phyloP scores from a whole-genome alignment of 306 rosid genomes.

The Acacia crassicarpa region DNA sequence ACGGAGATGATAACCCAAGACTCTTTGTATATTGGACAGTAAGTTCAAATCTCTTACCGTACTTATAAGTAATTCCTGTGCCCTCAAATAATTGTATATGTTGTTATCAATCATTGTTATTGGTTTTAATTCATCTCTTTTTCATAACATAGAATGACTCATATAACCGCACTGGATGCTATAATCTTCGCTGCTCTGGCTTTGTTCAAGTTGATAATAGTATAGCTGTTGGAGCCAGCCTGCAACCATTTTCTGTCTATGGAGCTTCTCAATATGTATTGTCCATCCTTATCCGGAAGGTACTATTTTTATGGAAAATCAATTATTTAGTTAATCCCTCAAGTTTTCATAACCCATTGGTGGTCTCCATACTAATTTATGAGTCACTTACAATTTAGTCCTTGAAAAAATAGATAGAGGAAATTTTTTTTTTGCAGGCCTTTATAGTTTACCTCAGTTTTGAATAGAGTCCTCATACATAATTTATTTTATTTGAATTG shows the following conservation, averaged over 20 bases:
- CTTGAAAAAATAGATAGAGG: too few species aligned
- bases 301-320: neutral
- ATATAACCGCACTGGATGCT: conserved; percentile 61
- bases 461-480: too few species aligned
- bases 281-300: conserved; percentile 55
- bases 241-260: conserved; percentile 49
- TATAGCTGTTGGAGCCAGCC: conserved; percentile 36
- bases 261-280: conserved; percentile 49
- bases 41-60: conserved; percentile 20
- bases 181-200: conserved; percentile 56
- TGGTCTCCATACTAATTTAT: too few species aligned
- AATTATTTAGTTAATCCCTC: too few species aligned
- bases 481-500: too few species aligned
- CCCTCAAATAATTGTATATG: neutral
- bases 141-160: conserved; percentile 45
- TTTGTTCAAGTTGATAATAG: conserved; percentile 43
- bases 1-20: conserved; percentile 55
- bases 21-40: conserved; percentile 20
- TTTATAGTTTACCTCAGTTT: too few species aligned
- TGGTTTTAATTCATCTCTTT: neutral
- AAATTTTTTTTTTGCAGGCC: too few species aligned
- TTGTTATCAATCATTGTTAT: too few species aligned
- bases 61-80: neutral
- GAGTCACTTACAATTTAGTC: too few species aligned
- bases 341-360: too few species aligned